Evolutionary conservation across 73 alveolate species (phyloP).

Genomic region (Chromera velia): DNA sequence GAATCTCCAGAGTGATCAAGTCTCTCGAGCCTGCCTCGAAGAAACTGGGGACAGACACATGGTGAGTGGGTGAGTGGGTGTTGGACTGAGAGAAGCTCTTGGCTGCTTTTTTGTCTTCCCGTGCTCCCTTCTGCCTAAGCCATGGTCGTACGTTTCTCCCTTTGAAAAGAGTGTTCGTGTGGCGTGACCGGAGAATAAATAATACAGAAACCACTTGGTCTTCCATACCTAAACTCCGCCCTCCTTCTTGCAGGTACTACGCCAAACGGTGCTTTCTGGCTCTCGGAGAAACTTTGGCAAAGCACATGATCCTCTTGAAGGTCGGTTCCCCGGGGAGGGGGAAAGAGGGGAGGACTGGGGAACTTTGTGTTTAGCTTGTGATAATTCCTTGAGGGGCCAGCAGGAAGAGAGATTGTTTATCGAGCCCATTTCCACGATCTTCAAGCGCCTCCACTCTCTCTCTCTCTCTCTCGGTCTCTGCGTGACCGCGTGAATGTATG

Average conservation of each 20-base stretch:
- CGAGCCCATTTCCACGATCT: not conserved
- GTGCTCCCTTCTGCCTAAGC: not conserved
- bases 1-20: slow-evolving; percentile 90
- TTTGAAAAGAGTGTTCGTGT: slow-evolving; percentile 1
- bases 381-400: too few species aligned
- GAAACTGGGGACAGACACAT: slow-evolving; percentile 73
- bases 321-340: too few species aligned
- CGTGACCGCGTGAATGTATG: not conserved
- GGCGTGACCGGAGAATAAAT: too few species aligned
- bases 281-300: slow-evolving; percentile 87
- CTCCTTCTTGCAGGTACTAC: slow-evolving; percentile 88
- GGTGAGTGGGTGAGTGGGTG: slow-evolving; percentile 21
- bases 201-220: too few species aligned
- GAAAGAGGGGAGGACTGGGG: too few species aligned
- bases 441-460: slow-evolving; percentile 13
- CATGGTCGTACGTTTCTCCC: not conserved
- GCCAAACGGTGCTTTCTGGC: slow-evolving; percentile 96
- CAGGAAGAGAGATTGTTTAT: not conserved
- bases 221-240: too few species aligned
- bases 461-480: not conserved
- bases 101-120: not conserved
- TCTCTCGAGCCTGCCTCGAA: slow-evolving; percentile 73
- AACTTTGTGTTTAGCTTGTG: too few species aligned
- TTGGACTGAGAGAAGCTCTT: not conserved
- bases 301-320: slow-evolving; percentile 83